Percentiles rank a stretch among this genome's conserved stretches.
Conservation (phyloP, 2,329 filamentous ascomycete species). For the Aspergillus arachidicola region DNA sequence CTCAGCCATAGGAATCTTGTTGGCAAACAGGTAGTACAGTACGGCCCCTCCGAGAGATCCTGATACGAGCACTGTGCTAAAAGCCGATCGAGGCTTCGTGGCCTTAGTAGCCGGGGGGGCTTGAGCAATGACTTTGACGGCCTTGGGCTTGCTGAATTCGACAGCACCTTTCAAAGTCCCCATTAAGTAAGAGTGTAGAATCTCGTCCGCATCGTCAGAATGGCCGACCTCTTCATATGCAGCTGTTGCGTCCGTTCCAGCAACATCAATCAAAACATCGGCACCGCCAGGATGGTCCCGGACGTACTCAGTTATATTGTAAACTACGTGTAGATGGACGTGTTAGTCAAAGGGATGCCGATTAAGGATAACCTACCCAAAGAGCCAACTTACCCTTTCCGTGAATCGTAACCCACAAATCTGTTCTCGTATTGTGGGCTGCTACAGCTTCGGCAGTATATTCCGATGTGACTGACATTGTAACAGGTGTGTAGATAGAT, state of each 20-base stretch:
- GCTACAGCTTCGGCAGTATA: slow-evolving; percentile 44
- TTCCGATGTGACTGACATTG: slow-evolving; percentile 9
- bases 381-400: slow-evolving; percentile 50
- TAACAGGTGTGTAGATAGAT: too few species aligned
- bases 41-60: not conserved
- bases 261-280: slow-evolving; percentile 44
- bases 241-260: slow-evolving; percentile 45
- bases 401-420: slow-evolving; percentile 60
- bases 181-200: slow-evolving; percentile 40
- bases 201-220: slow-evolving; percentile 48
- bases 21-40: not conserved
- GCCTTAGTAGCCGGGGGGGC: not conserved
- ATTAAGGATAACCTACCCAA: not conserved
- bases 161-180: slow-evolving; percentile 35
- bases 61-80: not conserved
- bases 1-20: too few species aligned
- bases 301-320: slow-evolving; percentile 60
- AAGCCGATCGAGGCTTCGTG: not conserved
- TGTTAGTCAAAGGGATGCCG: not conserved
- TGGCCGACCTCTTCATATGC: slow-evolving; percentile 49
- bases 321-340: slow-evolving; percentile 46
- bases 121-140: slow-evolving; percentile 13
- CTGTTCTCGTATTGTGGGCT: slow-evolving; percentile 50
- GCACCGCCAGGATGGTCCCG: slow-evolving; percentile 58
- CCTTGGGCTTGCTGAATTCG: slow-evolving; percentile 16